Evolutionary conservation across 352 stramenopile species (phyloP).

Genomic region (Phytophthora hibernalis): DNA sequence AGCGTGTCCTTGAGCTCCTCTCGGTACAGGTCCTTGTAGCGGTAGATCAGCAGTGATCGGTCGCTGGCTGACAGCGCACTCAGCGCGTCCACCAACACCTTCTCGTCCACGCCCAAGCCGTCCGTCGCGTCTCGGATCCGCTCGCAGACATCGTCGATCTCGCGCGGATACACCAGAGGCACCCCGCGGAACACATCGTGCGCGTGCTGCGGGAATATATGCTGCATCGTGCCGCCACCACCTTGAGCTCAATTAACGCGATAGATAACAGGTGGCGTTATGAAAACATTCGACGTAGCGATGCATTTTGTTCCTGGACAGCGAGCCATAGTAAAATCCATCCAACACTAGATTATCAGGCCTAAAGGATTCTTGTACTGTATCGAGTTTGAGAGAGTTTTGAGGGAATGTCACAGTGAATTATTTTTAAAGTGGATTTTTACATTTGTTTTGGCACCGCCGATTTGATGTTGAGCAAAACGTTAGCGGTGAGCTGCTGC

Average conservation of each 20-base stretch:
- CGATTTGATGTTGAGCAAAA: neutral
- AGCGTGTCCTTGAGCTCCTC: slow-evolving; percentile 69
- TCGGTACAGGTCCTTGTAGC: slow-evolving; percentile 74
- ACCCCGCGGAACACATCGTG: slow-evolving; percentile 46
- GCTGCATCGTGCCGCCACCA: slow-evolving; percentile 37
- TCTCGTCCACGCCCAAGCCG: slow-evolving; percentile 75
- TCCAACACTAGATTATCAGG: neutral
- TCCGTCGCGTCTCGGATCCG: slow-evolving; percentile 69
- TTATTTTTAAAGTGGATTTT: slow-evolving; percentile 2
- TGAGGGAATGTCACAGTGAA: neutral
- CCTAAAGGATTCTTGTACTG: neutral
- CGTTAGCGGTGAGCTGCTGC: neutral
- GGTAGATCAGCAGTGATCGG: slow-evolving; percentile 64
- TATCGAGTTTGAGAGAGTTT: neutral
- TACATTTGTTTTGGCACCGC: neutral
- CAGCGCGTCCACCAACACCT: slow-evolving; percentile 60
- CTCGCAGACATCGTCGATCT: slow-evolving; percentile 64
- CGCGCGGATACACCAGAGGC: slow-evolving; percentile 44
- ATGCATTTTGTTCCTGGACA: neutral
- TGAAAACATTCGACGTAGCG: neutral
- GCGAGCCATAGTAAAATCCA: slow-evolving; percentile 1
- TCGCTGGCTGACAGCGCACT: slow-evolving; percentile 53
- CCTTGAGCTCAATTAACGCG: slow-evolving; percentile 11
- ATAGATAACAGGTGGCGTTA: neutral
- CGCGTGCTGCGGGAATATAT: slow-evolving; percentile 46